Evolutionary conservation across 345 rosid genomes (phyloP).

Genomic region (Kernera saxatilis): DNA sequence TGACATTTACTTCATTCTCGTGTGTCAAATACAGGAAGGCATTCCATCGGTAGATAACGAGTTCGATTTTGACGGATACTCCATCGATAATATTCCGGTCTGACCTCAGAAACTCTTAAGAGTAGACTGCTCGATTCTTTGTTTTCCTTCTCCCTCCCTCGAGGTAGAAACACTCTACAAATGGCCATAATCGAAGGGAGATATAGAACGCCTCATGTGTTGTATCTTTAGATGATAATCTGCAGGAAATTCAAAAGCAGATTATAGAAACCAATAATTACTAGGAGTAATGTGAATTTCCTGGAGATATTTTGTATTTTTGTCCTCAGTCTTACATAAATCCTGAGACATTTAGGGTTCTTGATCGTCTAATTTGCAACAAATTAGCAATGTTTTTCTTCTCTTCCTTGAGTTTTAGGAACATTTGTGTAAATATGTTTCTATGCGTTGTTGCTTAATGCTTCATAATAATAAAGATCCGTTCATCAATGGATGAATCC

Average conservation of each 20-base stretch:
- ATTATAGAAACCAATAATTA: neutral
- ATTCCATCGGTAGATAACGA: slow-evolving; percentile 53
- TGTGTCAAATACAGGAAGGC: slow-evolving; percentile 48
- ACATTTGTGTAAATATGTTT: slow-evolving; percentile 18
- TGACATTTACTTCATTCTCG: neutral
- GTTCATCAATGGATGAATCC: neutral
- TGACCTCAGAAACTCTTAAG: slow-evolving; percentile 13
- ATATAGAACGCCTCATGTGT: neutral
- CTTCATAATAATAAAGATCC: slow-evolving; percentile 13
- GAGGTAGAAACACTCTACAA: neutral
- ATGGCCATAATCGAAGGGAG: neutral
- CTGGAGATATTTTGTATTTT: neutral
- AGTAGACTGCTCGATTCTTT: slow-evolving; percentile 17
- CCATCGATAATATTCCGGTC: slow-evolving; percentile 64
- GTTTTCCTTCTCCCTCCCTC: neutral
- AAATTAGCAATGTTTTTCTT: slow-evolving; percentile 15
- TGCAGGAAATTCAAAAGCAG: slow-evolving; percentile 18
- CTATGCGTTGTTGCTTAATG: slow-evolving; percentile 13
- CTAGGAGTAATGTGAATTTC: slow-evolving; percentile 19
- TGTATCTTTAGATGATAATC: slow-evolving; percentile 20
- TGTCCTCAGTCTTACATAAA: slow-evolving; percentile 12
- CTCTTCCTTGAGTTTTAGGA: neutral
- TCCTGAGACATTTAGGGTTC: slow-evolving; percentile 14
- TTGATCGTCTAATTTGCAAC: slow-evolving; percentile 8
- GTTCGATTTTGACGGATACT: slow-evolving; percentile 75